Evolutionary conservation across 768 basidiomycete species (phyloP), one percentile per base, ranked within the genome.

Genomic region (Chiua virens): DNA sequence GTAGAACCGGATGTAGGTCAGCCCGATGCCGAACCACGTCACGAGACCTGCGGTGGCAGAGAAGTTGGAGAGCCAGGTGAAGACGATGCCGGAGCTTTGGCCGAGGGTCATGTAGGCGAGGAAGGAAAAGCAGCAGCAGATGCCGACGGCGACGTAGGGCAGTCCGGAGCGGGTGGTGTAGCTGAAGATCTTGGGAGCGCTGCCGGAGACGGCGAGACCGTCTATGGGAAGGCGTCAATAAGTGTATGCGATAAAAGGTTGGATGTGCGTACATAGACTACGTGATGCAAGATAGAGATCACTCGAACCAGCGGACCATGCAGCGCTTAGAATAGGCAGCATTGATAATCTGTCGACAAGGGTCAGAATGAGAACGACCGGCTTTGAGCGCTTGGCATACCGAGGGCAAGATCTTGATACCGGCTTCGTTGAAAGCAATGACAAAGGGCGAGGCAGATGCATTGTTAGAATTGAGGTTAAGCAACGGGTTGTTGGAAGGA

Each of bases 381-480:
- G 11, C 2, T 11, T 44, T n/a, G 21, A 36, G 17, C 5, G 17
- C 1, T 30, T 11, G 20, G 54, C 73, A 18, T 52, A 74, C 78
- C 36, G 73, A 74, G 4, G 83, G 82, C 0, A 84, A 67, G n/a
- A 69, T 75, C 45, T 75, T 80, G 69, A 86, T 84, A 8, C 82
- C 85, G 6, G 83, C 80, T 22, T 62, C 57, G n/a, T 65, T 63
- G 52, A 78, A 77, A 8, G 81, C 83, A 41, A 85, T 81, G 52
- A 84, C 82, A 63, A 82, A 83, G 4, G 83, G 76, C 42, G 78
- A 76, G 5, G 72, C 73, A 11, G 75, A 68, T 30, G 79, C 79
- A 35, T 73, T 75, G 39, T 46, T 52, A 11, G 65, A 64, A 35
- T 63, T 63, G 22, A 79, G 60, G 51, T 71, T 56, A 23, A 81